These are phyloP conservation scores for Botryotinia convoluta DNA, from an alignment of 2,329 filamentous ascomycete species.

Conservation along the genomic window DNA sequence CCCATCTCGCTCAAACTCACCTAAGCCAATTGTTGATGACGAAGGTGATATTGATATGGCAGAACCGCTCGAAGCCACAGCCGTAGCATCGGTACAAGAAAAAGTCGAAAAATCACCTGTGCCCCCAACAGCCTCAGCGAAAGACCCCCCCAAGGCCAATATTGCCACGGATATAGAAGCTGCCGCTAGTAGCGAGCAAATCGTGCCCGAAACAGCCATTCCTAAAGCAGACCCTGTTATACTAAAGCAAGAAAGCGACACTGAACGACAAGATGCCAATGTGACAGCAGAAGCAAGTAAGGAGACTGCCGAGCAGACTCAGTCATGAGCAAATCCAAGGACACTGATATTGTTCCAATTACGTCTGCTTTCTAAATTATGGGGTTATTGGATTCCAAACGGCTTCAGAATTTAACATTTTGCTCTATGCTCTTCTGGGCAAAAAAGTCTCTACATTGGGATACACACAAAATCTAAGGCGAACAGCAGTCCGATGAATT, in stretches of 20 bases:
- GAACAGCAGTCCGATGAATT: not conserved
- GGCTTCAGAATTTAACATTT: not conserved
- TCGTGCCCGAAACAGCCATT: conserved; percentile 35
- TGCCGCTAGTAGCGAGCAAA: conserved; percentile 17
- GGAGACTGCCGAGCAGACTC: conserved; percentile 20
- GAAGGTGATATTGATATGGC: conserved; percentile 40
- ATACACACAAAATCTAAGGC: not conserved
- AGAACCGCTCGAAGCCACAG: conserved; percentile 23
- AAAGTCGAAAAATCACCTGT: conserved; percentile 14
- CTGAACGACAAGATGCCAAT: conserved; percentile 34
- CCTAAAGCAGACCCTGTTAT: conserved; percentile 36
- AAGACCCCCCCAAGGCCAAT: conserved; percentile 16
- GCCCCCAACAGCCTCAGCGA: conserved; percentile 16
- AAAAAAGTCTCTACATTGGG: not conserved
- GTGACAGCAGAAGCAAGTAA: conserved; percentile 30
- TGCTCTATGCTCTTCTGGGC: not conserved
- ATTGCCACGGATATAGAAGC: conserved; percentile 1
- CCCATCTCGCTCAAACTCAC: conserved; percentile 34
- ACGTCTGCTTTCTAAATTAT: not conserved
- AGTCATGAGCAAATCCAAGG: conserved; percentile 13
- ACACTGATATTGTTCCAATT: not conserved
- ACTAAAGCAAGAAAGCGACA: conserved; percentile 38
- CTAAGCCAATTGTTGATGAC: conserved; percentile 31
- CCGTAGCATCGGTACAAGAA: conserved; percentile 11
- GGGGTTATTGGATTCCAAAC: conserved; percentile 9